Conservation (phyloP, 2,329 filamentous ascomycete species). For the Aspergillus neotritici region DNA sequence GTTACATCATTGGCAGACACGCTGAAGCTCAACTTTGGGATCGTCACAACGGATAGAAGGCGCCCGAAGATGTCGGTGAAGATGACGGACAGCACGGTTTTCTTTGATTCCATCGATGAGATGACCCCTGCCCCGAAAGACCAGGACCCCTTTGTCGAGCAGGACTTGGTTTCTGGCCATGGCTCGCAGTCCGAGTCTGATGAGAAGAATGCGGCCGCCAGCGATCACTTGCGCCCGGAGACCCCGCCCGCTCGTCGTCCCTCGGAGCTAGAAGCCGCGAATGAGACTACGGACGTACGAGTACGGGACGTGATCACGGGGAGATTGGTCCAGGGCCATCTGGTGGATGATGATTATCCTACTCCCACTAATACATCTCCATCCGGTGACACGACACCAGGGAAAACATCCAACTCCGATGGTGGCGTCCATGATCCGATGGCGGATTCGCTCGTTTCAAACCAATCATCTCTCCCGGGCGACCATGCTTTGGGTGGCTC, state of each 20-base stretch:
- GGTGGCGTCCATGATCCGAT: slow-evolving; percentile 69
- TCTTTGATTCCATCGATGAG: slow-evolving; percentile 56
- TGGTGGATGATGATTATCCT: slow-evolving; percentile 88
- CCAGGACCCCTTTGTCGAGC: slow-evolving; percentile 24
- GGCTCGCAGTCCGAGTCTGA: slow-evolving; percentile 11
- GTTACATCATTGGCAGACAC: slow-evolving; percentile 95
- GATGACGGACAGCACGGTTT: slow-evolving; percentile 74
- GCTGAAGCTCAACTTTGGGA: slow-evolving; percentile 93
- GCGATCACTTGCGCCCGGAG: slow-evolving; percentile 30
- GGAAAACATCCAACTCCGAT: slow-evolving; percentile 44
- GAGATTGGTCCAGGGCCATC: slow-evolving; percentile 84
- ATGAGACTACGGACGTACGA: slow-evolving; percentile 69
- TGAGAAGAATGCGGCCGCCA: slow-evolving; percentile 23
- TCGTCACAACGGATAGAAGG: slow-evolving; percentile 63
- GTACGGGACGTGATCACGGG: slow-evolving; percentile 87
- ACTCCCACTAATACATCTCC: slow-evolving; percentile 61
- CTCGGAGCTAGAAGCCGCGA: slow-evolving; percentile 40
- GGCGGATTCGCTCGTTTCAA: slow-evolving; percentile 76
- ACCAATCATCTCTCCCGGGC: slow-evolving; percentile 64
- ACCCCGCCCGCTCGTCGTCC: slow-evolving; percentile 36
- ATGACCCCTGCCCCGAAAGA: slow-evolving; percentile 20
- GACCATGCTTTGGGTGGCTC: slow-evolving; percentile 75
- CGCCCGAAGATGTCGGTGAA: slow-evolving; percentile 46
- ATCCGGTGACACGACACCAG: slow-evolving; percentile 52
- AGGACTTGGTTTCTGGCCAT: slow-evolving; percentile 16